Evolutionary conservation across 495 filamentous ascomycete genomes (phyloP).

Genomic region (Xylaria curta): DNA sequence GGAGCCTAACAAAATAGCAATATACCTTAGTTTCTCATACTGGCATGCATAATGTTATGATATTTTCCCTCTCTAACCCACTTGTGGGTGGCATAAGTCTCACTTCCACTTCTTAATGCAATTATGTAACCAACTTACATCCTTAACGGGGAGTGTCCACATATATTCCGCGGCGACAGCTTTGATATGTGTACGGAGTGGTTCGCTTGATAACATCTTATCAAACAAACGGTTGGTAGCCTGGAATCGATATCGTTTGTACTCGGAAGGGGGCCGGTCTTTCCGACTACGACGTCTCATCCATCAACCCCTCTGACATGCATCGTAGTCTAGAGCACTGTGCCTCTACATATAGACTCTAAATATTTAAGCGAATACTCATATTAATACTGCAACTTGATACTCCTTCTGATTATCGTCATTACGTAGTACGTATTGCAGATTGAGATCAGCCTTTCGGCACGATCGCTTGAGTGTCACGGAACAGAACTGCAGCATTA

Average conservation of each 20-base stretch:
- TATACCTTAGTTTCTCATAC: no score
- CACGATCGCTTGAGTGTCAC: neutral
- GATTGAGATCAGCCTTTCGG: neutral
- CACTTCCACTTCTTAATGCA: neutral
- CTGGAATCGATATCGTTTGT: neutral
- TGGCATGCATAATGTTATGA: no score
- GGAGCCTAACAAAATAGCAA: no score
- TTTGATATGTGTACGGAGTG: no score
- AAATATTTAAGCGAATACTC: neutral
- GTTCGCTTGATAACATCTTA: neutral
- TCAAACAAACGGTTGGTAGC: neutral
- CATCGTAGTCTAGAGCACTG: neutral
- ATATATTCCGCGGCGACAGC: neutral
- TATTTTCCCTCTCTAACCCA: no score
- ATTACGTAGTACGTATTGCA: neutral
- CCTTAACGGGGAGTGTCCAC: neutral
- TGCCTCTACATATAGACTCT: neutral
- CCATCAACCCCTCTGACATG: neutral
- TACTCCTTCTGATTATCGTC: neutral
- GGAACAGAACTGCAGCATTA: no score
- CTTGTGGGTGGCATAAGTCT: no score
- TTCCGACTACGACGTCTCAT: conserved; percentile 4
- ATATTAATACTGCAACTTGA: neutral
- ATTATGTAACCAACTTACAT: neutral
- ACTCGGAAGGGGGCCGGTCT: neutral